phyloP scores from a whole-genome alignment of 768 basidiomycete genomes.

The Kwoniella shandongensis region DNA sequence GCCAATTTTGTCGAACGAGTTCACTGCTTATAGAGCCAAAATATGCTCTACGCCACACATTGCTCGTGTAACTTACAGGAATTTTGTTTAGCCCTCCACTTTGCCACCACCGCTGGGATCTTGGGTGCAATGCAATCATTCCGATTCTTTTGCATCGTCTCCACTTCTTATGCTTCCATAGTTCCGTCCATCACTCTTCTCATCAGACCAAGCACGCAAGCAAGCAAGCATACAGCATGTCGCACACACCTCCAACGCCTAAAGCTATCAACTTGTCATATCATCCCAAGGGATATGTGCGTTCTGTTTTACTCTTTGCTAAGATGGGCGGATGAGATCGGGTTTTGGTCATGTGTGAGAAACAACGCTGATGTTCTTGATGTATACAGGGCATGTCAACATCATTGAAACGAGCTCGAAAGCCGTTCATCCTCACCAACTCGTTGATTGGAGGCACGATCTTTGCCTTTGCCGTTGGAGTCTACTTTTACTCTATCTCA shows the following conservation, averaged over 20 bases:
- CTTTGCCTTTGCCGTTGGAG: slow-evolving; percentile 70
- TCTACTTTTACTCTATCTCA: slow-evolving; percentile 89
- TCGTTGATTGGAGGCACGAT: slow-evolving; percentile 72
- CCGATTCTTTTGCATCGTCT: too few species aligned
- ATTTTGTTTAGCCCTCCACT: too few species aligned
- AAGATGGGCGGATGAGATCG: not conserved
- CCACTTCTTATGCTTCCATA: too few species aligned
- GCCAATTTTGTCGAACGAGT: too few species aligned
- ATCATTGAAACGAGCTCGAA: slow-evolving; percentile 81
- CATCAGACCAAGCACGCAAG: too few species aligned
- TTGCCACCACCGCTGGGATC: too few species aligned
- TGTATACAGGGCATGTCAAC: slow-evolving; percentile 75
- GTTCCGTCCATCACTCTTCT: too few species aligned
- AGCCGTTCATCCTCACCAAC: slow-evolving; percentile 77
- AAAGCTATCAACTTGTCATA: slow-evolving; percentile 27
- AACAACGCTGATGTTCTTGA: not conserved
- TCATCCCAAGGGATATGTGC: slow-evolving; percentile 33
- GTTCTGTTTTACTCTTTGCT: slow-evolving; percentile 5
- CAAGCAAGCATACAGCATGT: too few species aligned
- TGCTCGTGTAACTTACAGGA: too few species aligned
- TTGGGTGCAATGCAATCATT: too few species aligned
- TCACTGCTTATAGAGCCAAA: too few species aligned
- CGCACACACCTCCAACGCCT: not conserved
- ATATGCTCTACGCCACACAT: too few species aligned
- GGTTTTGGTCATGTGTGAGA: slow-evolving; percentile 3